Conservation (phyloP, 2,329 filamentous ascomycete genomes). For the Fusarium xyrophilum region DNA sequence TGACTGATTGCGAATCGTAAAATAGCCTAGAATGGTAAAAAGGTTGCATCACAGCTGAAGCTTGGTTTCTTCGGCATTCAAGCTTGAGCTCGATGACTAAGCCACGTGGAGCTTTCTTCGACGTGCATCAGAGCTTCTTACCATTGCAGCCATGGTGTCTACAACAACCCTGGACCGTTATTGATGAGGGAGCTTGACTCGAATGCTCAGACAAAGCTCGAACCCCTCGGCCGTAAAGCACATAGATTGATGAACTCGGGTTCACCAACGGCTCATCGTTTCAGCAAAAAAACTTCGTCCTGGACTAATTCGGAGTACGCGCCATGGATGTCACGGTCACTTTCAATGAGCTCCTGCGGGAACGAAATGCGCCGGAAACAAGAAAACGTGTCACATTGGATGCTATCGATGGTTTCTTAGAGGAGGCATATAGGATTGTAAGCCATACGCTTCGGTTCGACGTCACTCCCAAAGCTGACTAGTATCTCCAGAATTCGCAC, state of each 20-base stretch:
- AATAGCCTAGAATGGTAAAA: not conserved
- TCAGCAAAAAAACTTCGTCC: slow-evolving; percentile 3
- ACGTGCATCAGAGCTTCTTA: slow-evolving; percentile 36
- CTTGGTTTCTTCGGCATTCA: not conserved
- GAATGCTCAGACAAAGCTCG: slow-evolving; percentile 16
- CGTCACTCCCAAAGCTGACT: slow-evolving; percentile 23
- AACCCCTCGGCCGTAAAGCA: not conserved
- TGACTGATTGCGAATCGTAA: not conserved
- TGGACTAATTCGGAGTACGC: slow-evolving; percentile 20
- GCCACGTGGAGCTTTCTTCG: slow-evolving; percentile 19
- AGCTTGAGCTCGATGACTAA: slow-evolving; percentile 34
- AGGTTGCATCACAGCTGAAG: not conserved
- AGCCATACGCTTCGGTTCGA: slow-evolving; percentile 42
- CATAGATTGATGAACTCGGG: not conserved
- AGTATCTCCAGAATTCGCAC: slow-evolving; percentile 72
- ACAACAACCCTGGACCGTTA: slow-evolving; percentile 31
- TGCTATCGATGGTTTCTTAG: slow-evolving; percentile 83
- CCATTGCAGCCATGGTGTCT: slow-evolving; percentile 38
- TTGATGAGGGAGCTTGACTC: slow-evolving; percentile 16
- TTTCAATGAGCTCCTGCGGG: slow-evolving; percentile 72
- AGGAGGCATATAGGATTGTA: slow-evolving; percentile 94
- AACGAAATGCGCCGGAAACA: slow-evolving; percentile 60
- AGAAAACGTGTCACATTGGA: slow-evolving; percentile 52
- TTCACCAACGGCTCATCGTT: not conserved
- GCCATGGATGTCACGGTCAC: slow-evolving; percentile 70